Evolutionary conservation across 2,329 filamentous ascomycete genomes (phyloP).

Genomic region (Fusarium coicis): DNA sequence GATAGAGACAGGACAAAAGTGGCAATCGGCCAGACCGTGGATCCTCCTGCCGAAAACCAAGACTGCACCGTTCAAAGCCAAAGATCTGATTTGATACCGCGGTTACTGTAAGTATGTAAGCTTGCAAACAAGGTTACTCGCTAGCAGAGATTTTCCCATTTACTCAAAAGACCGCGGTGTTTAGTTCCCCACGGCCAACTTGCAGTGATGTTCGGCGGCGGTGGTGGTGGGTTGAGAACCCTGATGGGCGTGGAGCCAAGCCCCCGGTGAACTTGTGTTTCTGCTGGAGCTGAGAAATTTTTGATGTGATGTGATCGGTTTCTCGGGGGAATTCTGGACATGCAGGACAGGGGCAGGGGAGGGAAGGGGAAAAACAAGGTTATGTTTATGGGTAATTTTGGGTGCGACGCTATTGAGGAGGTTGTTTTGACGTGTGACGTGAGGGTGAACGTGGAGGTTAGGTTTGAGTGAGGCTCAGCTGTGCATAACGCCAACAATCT

Average conservation of each 20-base stretch:
- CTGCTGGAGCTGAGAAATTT: constrained; percentile 17
- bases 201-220: no score
- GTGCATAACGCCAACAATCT: not conserved
- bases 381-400: constrained; percentile 32
- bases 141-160: not conserved
- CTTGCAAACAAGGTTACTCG: constrained; percentile 17
- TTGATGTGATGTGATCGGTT: not conserved
- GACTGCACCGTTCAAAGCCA: not conserved
- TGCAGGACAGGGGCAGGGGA: constrained; percentile 4
- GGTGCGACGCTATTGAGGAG: constrained; percentile 1
- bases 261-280: not conserved
- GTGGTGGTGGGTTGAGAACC: constrained; percentile 34
- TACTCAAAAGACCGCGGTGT: not conserved
- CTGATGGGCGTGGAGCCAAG: constrained; percentile 33
- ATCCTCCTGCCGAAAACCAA: constrained; percentile 1
- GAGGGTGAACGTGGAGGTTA: not conserved
- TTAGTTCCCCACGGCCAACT: not conserved
- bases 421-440: constrained; percentile 16
- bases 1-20: not conserved
- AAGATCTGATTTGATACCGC: constrained; percentile 8
- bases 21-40: constrained; percentile 7
- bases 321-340: not conserved
- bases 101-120: not conserved
- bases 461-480: not conserved
- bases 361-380: constrained; percentile 24